These are phyloP conservation scores for Termitomyces sp. DNA, from an alignment of 768 basidiomycete genomes.

Conservation along the genomic window DNA sequence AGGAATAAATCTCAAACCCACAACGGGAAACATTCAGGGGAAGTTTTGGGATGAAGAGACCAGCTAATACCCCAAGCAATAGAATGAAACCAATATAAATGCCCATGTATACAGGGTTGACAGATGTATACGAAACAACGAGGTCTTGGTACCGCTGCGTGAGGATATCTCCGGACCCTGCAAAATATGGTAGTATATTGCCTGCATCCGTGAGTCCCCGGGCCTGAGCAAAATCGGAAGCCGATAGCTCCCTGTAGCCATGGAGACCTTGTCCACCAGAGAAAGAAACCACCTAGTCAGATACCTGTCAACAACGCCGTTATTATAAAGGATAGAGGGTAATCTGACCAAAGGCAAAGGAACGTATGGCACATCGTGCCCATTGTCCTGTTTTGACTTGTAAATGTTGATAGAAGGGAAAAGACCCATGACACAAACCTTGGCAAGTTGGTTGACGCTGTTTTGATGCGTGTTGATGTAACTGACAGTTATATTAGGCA, in stretches of 20 bases:
- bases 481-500: slow-evolving; percentile 7
- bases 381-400: slow-evolving; percentile 25
- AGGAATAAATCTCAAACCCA: slow-evolving; percentile 23
- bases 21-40: slow-evolving; percentile 23
- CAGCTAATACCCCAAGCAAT: slow-evolving; percentile 25
- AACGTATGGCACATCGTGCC: slow-evolving; percentile 30
- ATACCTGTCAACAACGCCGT: background rate
- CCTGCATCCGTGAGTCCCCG: slow-evolving; percentile 32
- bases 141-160: slow-evolving; percentile 29
- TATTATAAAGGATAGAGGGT: background rate
- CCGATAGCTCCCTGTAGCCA: slow-evolving; percentile 33
- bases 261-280: slow-evolving; percentile 28
- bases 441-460: slow-evolving; percentile 30
- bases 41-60: slow-evolving; percentile 22
- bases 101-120: slow-evolving; percentile 18
- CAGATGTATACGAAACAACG: slow-evolving; percentile 19
- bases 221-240: slow-evolving; percentile 23
- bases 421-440: slow-evolving; percentile 13
- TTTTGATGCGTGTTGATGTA: slow-evolving; percentile 29
- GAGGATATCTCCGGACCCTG: slow-evolving; percentile 27
- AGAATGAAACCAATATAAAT: slow-evolving; percentile 19
- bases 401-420: background rate
- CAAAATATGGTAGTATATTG: slow-evolving; percentile 36
- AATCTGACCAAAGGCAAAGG: slow-evolving; percentile 32
- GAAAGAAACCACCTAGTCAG: slow-evolving; percentile 28